These are phyloP conservation scores for Saccharum spontaneum DNA, from an alignment of 176 grass and related monocot species.

Conservation along the genomic window DNA sequence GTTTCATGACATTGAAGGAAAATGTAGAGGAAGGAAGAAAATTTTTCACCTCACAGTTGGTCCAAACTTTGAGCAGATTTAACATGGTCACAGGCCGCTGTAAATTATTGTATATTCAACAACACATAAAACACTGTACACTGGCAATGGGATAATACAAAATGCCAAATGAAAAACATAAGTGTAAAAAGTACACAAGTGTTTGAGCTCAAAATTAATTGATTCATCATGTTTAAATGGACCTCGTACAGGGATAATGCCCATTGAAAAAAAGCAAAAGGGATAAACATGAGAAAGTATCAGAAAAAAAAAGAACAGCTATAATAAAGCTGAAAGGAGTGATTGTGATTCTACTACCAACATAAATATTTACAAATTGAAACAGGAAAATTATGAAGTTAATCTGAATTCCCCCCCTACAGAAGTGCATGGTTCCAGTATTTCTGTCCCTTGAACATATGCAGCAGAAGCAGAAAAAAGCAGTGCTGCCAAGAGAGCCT, in stretches of 20 bases:
- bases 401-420: constrained; percentile 37
- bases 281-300: constrained; percentile 30
- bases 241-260: constrained; percentile 47
- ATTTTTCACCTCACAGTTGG: not conserved
- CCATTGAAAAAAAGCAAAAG: constrained; percentile 44
- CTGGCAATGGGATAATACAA: constrained; percentile 21
- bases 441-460: constrained; percentile 26
- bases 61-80: not conserved
- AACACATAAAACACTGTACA: not conserved
- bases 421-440: constrained; percentile 41
- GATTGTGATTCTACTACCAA: constrained; percentile 50
- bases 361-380: constrained; percentile 68
- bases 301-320: constrained; percentile 38
- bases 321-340: constrained; percentile 38
- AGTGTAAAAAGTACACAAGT: not conserved
- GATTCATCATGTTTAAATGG: constrained; percentile 55
- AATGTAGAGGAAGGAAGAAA: not conserved
- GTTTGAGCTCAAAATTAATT: constrained; percentile 49
- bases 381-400: constrained; percentile 52
- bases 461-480: constrained; percentile 27
- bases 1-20: not conserved
- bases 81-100: not conserved
- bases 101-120: not conserved
- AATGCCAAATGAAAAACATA: constrained; percentile 22
- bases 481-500: constrained; percentile 35